A percentile compares a stretch with the other conserved stretches of the same genome.
phyloP scores from a whole-genome alignment of 2,329 filamentous ascomycete genomes.

The Xenoacremonium recifei region DNA sequence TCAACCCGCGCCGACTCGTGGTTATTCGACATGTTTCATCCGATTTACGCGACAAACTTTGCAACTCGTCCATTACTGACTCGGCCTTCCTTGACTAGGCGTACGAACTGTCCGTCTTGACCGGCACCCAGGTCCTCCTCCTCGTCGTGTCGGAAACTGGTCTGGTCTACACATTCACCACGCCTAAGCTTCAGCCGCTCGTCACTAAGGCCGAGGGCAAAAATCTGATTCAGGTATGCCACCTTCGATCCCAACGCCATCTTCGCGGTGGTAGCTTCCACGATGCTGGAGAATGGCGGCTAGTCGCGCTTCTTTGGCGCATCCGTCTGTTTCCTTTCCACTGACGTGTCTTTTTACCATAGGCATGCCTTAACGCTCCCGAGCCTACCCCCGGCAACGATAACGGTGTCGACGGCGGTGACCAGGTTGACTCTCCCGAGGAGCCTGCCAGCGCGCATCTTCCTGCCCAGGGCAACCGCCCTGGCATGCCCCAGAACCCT shows the following conservation, averaged over 20 bases:
- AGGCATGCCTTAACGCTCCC: constrained; percentile 96
- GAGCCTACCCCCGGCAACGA: constrained; percentile 81
- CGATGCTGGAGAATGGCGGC: not conserved
- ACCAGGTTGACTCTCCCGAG: constrained; percentile 86
- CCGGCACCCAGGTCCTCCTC: constrained; percentile 93
- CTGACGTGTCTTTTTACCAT: constrained; percentile 32
- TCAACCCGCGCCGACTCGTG: no score
- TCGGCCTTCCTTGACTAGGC: constrained; percentile 55
- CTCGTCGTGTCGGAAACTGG: constrained; percentile 97
- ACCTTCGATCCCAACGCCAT: constrained; percentile 16
- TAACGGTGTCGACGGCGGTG: constrained; percentile 73
- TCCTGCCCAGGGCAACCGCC: constrained; percentile 57
- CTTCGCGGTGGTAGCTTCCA: no score
- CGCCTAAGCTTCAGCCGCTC: constrained; percentile 94
- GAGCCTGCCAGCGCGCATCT: constrained; percentile 78
- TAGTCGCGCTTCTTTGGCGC: not conserved
- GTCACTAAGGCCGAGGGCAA: constrained; percentile 99
- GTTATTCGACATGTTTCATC: no score
- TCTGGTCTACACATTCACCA: constrained; percentile 97
- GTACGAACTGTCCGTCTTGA: constrained; percentile 95
- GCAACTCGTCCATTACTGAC: not conserved
- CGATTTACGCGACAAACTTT: not conserved
- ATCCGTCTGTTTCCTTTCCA: constrained; percentile 3
- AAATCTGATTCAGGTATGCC: constrained; percentile 92
- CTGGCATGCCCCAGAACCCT: constrained; percentile 63